Evolutionary conservation across 2,329 filamentous ascomycete genomes (phyloP).

Genomic region (Hypoxylon rubiginosum): DNA sequence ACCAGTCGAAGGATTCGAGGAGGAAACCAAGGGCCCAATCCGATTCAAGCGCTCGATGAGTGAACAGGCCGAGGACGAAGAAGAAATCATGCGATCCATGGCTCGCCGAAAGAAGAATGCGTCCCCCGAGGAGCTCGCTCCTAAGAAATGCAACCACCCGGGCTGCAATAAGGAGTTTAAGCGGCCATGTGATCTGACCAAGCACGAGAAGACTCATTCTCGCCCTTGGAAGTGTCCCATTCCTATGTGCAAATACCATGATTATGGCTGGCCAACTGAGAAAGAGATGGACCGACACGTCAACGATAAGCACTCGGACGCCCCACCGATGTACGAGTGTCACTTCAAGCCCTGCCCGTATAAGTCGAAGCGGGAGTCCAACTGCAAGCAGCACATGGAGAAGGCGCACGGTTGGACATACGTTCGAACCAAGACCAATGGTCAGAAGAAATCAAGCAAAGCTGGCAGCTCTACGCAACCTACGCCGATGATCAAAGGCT

Average conservation of each 20-base stretch:
- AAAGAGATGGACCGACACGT: constrained; percentile 97
- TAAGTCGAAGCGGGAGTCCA: constrained; percentile 94
- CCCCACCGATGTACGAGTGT: constrained; percentile 87
- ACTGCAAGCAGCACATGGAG: constrained; percentile 99
- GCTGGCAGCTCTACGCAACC: constrained; percentile 63
- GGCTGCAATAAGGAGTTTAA: constrained; percentile 94
- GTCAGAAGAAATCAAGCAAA: constrained; percentile 59
- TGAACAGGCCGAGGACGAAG: constrained; percentile 81
- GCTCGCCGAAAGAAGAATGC: constrained; percentile 95
- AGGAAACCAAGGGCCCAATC: constrained; percentile 61
- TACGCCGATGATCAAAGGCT: constrained; percentile 71
- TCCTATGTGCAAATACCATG: constrained; percentile 87
- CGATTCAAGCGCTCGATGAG: constrained; percentile 76
- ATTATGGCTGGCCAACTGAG: constrained; percentile 94
- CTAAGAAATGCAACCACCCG: constrained; percentile 79
- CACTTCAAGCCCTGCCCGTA: constrained; percentile 87
- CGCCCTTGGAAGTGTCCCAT: constrained; percentile 95
- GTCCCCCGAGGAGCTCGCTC: constrained; percentile 84
- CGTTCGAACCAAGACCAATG: constrained; percentile 86
- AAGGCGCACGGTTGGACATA: constrained; percentile 95
- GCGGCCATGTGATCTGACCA: constrained; percentile 95
- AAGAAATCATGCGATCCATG: constrained; percentile 91
- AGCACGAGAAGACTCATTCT: constrained; percentile 98
- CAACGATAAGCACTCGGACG: constrained; percentile 92
- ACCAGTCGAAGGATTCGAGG: constrained; percentile 68